Evolutionary conservation across 371 early-diverging fungal genomes (phyloP), one percentile per base, ranked within the genome.

Genomic region (Gilbertella persicaria): DNA sequence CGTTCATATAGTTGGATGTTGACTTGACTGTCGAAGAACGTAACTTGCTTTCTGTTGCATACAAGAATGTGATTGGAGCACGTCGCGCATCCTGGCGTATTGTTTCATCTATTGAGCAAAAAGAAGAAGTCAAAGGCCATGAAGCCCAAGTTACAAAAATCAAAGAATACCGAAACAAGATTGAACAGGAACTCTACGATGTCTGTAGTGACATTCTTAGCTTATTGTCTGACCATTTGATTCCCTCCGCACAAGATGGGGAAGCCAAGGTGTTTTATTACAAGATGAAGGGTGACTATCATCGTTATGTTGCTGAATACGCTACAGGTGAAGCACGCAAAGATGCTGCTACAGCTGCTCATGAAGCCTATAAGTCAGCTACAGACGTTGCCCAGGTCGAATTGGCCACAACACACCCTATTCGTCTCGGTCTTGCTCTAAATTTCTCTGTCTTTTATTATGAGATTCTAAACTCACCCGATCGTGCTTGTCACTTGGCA

Each of bases 241-340:
- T 99, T 64, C 88, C 89, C 45, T 63, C 80, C 55, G 95, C 95
- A 45, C 80, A 84, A 52, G 85, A 88, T 64, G 93, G 92, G 65
- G 97, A 98, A 82, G 94, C 96, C 68, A 92, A 91, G 82, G 98
- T 99, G 59, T 99, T 99, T 79, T 99, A 99, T 85, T 90, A 94
- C 83, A 99, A 99, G 88, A 99, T 99, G 99, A 99, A 96, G 88
- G 99, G 99, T 50, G 99, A 99, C 77, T 99, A 99, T 87, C 93
- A 93, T 87, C 93, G 99, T 68, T 99, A 99, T 80, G 90, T 99
- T 51, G 99, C 99, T 60, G 99, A 99, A 83, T 97, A 99, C 72
- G 84, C 92, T 60, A 73, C 84, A 21, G 92, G 89, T 35, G 93
- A 93, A 38, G 80, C 85, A 64, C 91, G 98, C 64, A 88, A 91